Percentiles rank a stretch among this genome's conserved stretches.
Conservation (phyloP, 202 grass and related monocot genomes). For the Thinopyrum obtusiflorum region DNA sequence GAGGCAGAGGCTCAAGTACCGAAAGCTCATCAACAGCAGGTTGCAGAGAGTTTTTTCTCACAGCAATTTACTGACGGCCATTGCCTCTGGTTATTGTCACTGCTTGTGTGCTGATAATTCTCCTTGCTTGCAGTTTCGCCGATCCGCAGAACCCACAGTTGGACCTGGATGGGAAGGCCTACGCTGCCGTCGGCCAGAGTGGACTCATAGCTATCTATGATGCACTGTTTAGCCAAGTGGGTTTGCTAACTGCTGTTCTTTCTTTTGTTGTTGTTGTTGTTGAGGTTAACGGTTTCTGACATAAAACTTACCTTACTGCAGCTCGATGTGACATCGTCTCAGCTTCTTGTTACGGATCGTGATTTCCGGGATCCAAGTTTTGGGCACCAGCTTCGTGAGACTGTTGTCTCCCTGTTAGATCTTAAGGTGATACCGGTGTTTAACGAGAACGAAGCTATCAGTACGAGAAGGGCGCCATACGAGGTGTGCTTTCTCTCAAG, state of each 20-base stretch:
- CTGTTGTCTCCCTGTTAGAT: constrained; percentile 61
- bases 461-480: constrained; percentile 75
- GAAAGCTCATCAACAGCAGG: constrained; percentile 89
- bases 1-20: constrained; percentile 79
- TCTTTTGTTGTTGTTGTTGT: neutral
- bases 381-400: constrained; percentile 72
- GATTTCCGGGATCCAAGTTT: constrained; percentile 85
- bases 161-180: constrained; percentile 83
- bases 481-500: constrained; percentile 52
- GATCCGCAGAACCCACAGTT: constrained; percentile 88
- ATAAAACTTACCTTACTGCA: constrained; percentile 23
- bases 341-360: constrained; percentile 91
- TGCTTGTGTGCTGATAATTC: constrained; percentile 1
- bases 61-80: neutral
- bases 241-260: neutral
- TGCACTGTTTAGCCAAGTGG: constrained; percentile 76
- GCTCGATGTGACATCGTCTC: constrained; percentile 93
- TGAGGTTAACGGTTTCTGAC: neutral
- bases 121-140: constrained; percentile 57
- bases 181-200: constrained; percentile 86
- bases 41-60: constrained; percentile 17
- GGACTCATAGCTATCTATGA: constrained; percentile 96
- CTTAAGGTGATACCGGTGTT: constrained; percentile 86
- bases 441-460: constrained; percentile 98
- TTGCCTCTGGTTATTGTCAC: neutral